These are phyloP conservation scores for Alternaria metachromatica DNA, from an alignment of 2,329 filamentous ascomycete species.

Conservation along the genomic window DNA sequence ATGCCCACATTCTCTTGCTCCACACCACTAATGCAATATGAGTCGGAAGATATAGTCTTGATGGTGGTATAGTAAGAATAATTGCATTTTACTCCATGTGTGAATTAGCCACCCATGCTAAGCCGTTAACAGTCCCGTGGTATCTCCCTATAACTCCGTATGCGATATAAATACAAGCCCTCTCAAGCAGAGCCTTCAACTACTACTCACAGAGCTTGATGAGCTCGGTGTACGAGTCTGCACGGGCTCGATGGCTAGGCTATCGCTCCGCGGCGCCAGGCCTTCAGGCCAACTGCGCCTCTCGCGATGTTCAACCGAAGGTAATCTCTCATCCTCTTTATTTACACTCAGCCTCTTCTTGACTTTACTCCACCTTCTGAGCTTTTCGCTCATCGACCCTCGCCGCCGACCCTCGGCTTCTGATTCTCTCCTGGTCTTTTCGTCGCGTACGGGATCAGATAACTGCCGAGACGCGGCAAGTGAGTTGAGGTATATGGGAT, in stretches of 20 bases:
- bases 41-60: background rate
- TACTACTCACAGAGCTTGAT: constrained; percentile 5
- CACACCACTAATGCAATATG: background rate
- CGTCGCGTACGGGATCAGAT: constrained; percentile 56
- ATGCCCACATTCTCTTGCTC: background rate
- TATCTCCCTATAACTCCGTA: constrained; percentile 5
- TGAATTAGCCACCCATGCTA: background rate
- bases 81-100: background rate
- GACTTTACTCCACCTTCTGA: constrained; percentile 31
- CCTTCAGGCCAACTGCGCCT: constrained; percentile 40
- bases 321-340: constrained; percentile 29
- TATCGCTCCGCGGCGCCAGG: constrained; percentile 21
- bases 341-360: constrained; percentile 29
- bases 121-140: background rate
- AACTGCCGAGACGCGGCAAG: constrained; percentile 57
- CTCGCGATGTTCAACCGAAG: constrained; percentile 41
- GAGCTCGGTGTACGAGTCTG: constrained; percentile 14
- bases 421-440: constrained; percentile 35
- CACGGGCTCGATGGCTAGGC: constrained; percentile 22
- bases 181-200: background rate
- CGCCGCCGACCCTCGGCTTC: constrained; percentile 31
- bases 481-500: constrained; percentile 62
- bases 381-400: constrained; percentile 24
- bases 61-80: background rate
- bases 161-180: background rate